Percentiles rank a stretch among this genome's conserved stretches.
Evolutionary conservation across 768 basidiomycete genomes (phyloP).

Genomic region (Tulasnella sp.): DNA sequence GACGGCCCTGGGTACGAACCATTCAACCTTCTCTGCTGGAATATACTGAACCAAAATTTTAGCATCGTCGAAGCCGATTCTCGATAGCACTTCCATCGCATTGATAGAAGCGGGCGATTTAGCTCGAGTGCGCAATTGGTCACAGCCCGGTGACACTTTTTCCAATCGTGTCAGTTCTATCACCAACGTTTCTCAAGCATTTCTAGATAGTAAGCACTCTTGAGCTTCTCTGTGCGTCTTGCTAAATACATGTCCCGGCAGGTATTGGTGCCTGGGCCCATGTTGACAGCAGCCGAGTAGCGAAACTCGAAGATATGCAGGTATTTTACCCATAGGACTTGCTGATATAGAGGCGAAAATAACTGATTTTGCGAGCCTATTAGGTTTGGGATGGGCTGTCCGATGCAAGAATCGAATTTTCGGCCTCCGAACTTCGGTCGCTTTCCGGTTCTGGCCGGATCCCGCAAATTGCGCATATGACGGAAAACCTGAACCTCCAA

Average conservation of each 20-base stretch:
- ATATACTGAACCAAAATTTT: neutral
- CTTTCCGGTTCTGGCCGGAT: conserved; percentile 34
- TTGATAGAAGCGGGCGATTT: conserved; percentile 82
- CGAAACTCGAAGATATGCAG: conserved; percentile 80
- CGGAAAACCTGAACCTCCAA: conserved; percentile 82
- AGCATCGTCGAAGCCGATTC: conserved; percentile 54
- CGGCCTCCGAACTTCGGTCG: conserved; percentile 39
- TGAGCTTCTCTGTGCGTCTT: neutral
- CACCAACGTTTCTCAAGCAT: conserved; percentile 65
- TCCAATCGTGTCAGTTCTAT: conserved; percentile 86
- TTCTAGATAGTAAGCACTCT: conserved; percentile 55
- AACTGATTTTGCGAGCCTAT: conserved; percentile 18
- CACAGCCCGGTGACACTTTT: conserved; percentile 48
- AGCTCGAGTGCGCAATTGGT: conserved; percentile 64
- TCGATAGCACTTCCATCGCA: conserved; percentile 56
- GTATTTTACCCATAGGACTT: conserved; percentile 37
- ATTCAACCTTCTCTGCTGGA: neutral
- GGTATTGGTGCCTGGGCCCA: conserved; percentile 82
- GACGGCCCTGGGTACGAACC: conserved; percentile 66
- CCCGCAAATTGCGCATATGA: conserved; percentile 69
- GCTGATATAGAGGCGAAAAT: neutral
- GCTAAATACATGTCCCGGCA: conserved; percentile 35
- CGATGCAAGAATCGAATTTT: conserved; percentile 70
- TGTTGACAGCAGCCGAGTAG: conserved; percentile 63
- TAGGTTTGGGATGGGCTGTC: conserved; percentile 92